Percentiles rank a stretch among this genome's conserved stretches.
These are phyloP conservation scores for Asterella californica DNA, from an alignment of 225 moss, liverwort and hornwort species.

Conservation along the genomic window DNA sequence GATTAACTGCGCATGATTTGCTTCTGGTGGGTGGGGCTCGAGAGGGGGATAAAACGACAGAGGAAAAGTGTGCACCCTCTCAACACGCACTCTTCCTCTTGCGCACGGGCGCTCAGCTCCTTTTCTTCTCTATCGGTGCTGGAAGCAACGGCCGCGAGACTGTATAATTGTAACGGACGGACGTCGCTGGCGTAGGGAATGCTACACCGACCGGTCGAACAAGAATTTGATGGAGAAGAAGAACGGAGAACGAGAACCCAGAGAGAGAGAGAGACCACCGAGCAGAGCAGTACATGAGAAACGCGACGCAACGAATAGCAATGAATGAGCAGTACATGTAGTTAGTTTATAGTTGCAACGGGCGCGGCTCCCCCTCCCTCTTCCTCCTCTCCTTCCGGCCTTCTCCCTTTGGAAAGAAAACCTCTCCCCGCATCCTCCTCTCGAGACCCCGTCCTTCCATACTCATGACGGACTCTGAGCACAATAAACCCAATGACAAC, in stretches of 20 bases:
- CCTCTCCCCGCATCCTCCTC: too few species aligned
- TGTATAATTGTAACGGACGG: too few species aligned
- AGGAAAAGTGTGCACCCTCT: too few species aligned
- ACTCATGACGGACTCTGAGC: background rate
- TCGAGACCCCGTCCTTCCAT: background rate
- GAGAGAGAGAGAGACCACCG: constrained; percentile 4
- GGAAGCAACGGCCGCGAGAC: background rate
- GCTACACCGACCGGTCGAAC: background rate
- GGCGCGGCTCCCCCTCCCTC: background rate
- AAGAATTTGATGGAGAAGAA: background rate
- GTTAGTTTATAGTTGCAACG: constrained; percentile 25
- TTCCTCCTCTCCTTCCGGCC: background rate
- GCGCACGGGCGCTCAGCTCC: background rate
- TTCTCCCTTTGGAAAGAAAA: too few species aligned
- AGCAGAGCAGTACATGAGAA: background rate
- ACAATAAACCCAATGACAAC: background rate
- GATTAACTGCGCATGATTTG: too few species aligned
- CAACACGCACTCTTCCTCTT: too few species aligned
- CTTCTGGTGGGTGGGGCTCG: too few species aligned
- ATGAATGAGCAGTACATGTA: too few species aligned
- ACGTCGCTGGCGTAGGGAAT: background rate
- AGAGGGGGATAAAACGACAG: too few species aligned
- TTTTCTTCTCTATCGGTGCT: background rate
- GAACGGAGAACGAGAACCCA: background rate
- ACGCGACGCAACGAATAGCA: background rate